phyloP scores from a whole-genome alignment of 371 early-diverging fungal species.

The Choanephora cucurbitarum region DNA sequence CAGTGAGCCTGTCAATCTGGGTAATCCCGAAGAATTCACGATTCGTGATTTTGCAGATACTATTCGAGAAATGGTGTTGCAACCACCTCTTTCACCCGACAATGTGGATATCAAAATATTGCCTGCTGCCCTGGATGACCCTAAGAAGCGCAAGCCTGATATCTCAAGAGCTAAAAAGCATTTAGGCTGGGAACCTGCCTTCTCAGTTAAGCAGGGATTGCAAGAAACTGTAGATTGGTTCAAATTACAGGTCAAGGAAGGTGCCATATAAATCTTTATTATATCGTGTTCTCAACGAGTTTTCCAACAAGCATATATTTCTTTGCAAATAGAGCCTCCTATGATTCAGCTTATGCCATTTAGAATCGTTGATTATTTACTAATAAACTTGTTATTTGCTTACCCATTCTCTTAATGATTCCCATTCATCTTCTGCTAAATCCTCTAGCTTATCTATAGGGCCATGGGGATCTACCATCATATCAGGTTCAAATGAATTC shows the following conservation, averaged over 20 bases:
- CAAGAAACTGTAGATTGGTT: conserved; percentile 89
- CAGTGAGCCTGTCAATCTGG: conserved; percentile 80
- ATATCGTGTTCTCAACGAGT: conserved; percentile 20
- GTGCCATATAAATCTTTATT: conserved; percentile 27
- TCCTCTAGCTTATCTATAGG: conserved; percentile 85
- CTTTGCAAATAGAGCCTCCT: conserved; percentile 18
- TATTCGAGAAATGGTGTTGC: conserved; percentile 68
- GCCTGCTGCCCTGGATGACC: conserved; percentile 79
- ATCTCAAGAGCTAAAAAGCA: conserved; percentile 69
- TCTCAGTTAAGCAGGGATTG: conserved; percentile 77
- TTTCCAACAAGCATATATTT: conserved; percentile 30
- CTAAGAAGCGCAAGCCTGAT: conserved; percentile 80
- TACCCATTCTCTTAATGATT: conserved; percentile 77
- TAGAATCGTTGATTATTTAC: no score
- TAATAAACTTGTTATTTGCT: neutral
- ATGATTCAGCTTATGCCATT: neutral
- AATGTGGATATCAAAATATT: conserved; percentile 66
- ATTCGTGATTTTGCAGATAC: conserved; percentile 81
- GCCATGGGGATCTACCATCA: conserved; percentile 69
- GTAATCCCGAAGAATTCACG: conserved; percentile 89
- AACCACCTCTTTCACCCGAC: conserved; percentile 31
- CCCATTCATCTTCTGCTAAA: conserved; percentile 72
- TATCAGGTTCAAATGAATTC: conserved; percentile 83
- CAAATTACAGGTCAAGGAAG: conserved; percentile 45
- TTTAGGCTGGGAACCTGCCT: conserved; percentile 78